These are phyloP conservation scores for Phytopythium helicoides DNA, from an alignment of 352 stramenopile genomes.

Conservation along the genomic window DNA sequence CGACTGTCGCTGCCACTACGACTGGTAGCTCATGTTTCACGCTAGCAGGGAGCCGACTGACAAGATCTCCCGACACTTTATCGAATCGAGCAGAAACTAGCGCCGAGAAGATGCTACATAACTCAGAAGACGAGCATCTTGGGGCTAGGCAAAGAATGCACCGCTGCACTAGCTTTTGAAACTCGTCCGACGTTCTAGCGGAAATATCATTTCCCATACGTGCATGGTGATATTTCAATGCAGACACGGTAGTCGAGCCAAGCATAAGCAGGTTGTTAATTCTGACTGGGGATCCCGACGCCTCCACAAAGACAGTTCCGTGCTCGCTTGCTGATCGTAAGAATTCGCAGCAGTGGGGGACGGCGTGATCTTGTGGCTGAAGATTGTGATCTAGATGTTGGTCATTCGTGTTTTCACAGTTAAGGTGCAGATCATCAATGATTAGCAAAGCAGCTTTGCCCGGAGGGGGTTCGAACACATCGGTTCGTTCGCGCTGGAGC, in stretches of 20 bases:
- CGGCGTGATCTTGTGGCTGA: too few species aligned
- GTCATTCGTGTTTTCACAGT: not conserved
- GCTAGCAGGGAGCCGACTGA: constrained; percentile 9
- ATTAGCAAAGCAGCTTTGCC: constrained; percentile 51
- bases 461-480: constrained; percentile 47
- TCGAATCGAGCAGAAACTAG: not conserved
- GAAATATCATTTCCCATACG: not conserved
- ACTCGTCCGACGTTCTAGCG: not conserved
- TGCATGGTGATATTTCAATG: not conserved
- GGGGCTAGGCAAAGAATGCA: not conserved
- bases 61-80: not conserved
- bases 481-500: constrained; percentile 50
- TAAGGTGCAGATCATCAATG: constrained; percentile 54
- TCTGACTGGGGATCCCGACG: constrained; percentile 10
- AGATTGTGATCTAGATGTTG: too few species aligned
- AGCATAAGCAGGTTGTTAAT: constrained; percentile 41
- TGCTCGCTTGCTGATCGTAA: constrained; percentile 32
- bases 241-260: constrained; percentile 16
- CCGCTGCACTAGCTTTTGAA: constrained; percentile 9
- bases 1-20: constrained; percentile 33
- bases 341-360: too few species aligned
- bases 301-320: constrained; percentile 17
- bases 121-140: not conserved
- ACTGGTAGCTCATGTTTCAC: constrained; percentile 23
- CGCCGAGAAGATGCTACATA: not conserved